Base-by-base conservation (phyloP, 1,284 basidiomycete species). In the Ganoderma lucidum region DNA sequence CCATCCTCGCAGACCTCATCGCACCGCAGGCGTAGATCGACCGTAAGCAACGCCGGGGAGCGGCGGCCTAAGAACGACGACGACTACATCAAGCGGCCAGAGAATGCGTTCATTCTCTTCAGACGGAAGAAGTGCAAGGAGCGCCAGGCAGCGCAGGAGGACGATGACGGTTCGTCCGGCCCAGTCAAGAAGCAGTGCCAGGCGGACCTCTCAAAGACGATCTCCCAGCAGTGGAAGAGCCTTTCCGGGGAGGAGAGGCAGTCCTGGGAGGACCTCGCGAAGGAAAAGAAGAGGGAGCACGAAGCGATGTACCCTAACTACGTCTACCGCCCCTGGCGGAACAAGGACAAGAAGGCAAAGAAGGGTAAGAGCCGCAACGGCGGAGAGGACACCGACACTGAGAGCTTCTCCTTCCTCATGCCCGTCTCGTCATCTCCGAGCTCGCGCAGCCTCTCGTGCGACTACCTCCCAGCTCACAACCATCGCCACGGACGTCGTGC, bases 31-130 rank as follows among this genome's bases (percentile, higher is more conserved):
- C 86, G 90, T 79, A 90, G 88, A 82, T 90, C 88, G 68, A 85
- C 85, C 74, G 78, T 75, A 59, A 84, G 83, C 79, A 86, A 87
- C 63, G 80, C 83, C 81, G 90, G 87, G 78, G 90, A 92, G 75
- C 89, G 89, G 71, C 84, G 91, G 72, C 91, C 91, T 6, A 91
- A 87, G 81, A 91, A 89, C 81, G 92, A 92, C 76, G 92, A 93
- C 79, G 90, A 91, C 67, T 93, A 93, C 78, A 88, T 93, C 82
- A 93, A 93, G 80, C 87, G 92, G 39, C 91, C 91, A 3, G 91
- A 93, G 81, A 93, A 93, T 76, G 92, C 92, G 30, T 93, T 93
- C 84, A 93, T 93, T 78, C 85, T 93, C 65, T 93, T 93, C 86
- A 87, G 92, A 68, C 86, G 91, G 73, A 88, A 90, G 75, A 91